Evolutionary conservation across 1,284 basidiomycete species (phyloP).

Genomic region (Athelia psychrophila): DNA sequence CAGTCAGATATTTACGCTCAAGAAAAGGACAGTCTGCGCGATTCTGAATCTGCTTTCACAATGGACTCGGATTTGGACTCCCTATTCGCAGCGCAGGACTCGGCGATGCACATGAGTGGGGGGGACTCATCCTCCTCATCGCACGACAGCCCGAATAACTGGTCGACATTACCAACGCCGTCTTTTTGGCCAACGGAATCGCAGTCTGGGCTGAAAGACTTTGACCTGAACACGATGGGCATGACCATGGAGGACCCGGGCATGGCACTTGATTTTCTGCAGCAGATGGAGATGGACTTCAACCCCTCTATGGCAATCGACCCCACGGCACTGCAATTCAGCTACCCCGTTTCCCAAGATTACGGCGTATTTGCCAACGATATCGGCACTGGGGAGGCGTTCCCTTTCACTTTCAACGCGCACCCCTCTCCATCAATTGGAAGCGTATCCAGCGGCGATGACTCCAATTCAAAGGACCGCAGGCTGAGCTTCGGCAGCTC

Average conservation of each 20-base stretch:
- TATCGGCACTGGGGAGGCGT: constrained; percentile 18
- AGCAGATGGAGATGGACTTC: constrained; percentile 53
- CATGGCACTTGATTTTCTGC: constrained; percentile 42
- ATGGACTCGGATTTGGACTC: too few species aligned
- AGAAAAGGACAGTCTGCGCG: too few species aligned
- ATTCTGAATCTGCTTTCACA: too few species aligned
- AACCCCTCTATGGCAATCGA: constrained; percentile 53
- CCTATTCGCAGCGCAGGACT: too few species aligned
- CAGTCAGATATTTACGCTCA: too few species aligned
- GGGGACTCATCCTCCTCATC: too few species aligned
- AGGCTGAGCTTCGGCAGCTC: constrained; percentile 44
- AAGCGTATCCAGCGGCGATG: constrained; percentile 21
- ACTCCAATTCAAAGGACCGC: constrained; percentile 15
- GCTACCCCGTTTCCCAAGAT: constrained; percentile 13
- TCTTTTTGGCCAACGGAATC: too few species aligned
- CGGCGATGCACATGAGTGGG: too few species aligned
- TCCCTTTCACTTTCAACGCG: constrained; percentile 42
- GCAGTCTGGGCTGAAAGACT: too few species aligned
- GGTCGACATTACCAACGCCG: too few species aligned
- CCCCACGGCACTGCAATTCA: constrained; percentile 59
- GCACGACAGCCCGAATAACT: too few species aligned
- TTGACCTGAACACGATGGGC: too few species aligned
- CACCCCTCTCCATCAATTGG: constrained; percentile 24
- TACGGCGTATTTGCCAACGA: constrained; percentile 1
- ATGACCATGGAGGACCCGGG: constrained; percentile 22